Percentiles rank a stretch among this genome's conserved stretches.
Conservation (phyloP, 176 grass and related monocot species). For the Guadua angustifolia region DNA sequence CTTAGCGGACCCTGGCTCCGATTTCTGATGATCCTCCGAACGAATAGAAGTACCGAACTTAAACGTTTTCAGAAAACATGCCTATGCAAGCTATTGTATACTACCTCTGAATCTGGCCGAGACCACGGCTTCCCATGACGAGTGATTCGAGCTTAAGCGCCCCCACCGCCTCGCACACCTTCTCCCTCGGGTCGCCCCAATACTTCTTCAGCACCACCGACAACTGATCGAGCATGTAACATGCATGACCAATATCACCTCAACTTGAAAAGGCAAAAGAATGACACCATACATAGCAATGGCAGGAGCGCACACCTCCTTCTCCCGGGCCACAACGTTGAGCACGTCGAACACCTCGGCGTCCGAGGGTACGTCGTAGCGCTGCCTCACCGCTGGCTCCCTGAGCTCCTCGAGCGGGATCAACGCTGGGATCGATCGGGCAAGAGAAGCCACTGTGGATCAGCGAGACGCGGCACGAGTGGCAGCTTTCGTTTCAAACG, state of each 20-base stretch:
- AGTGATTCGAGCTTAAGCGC: slow-evolving; percentile 66
- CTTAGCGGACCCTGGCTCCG: too few species aligned
- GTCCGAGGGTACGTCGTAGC: slow-evolving; percentile 60
- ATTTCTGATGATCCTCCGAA: neutral
- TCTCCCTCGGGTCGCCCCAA: slow-evolving; percentile 85
- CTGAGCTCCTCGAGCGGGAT: slow-evolving; percentile 70
- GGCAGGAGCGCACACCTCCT: slow-evolving; percentile 50
- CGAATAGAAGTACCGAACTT: neutral
- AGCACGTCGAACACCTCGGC: slow-evolving; percentile 62
- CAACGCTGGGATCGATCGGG: slow-evolving; percentile 50
- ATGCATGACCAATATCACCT: neutral
- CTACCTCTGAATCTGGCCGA: slow-evolving; percentile 72
- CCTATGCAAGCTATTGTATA: neutral
- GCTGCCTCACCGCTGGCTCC: slow-evolving; percentile 57
- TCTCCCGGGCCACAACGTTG: slow-evolving; percentile 45
- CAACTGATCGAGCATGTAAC: slow-evolving; percentile 35
- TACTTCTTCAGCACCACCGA: slow-evolving; percentile 68
- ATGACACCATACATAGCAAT: neutral
- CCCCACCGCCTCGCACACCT: slow-evolving; percentile 65
- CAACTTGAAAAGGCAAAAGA: neutral
- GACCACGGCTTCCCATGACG: slow-evolving; percentile 78
- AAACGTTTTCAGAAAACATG: neutral
- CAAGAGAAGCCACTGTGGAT: neutral
- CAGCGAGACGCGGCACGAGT: neutral
- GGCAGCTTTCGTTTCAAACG: too few species aligned